Conservation (phyloP, 2,329 filamentous ascomycete species). For the Fusarium tuaranense region DNA sequence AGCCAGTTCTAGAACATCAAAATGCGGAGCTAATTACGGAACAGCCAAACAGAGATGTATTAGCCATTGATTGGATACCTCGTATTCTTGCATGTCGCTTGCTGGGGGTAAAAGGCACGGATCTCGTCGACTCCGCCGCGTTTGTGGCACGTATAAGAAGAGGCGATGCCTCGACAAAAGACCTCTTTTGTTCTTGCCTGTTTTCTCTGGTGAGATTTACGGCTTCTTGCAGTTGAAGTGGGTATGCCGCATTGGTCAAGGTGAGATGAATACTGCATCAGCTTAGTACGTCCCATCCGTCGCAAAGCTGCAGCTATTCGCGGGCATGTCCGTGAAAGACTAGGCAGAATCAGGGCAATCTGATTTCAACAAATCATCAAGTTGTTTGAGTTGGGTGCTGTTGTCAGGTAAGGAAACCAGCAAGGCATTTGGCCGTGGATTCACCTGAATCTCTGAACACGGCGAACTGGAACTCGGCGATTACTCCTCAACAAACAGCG, state of each 20-base stretch:
- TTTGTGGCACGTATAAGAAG: conserved; percentile 3
- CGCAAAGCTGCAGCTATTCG: not conserved
- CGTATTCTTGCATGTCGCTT: conserved; percentile 1
- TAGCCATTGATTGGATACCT: not conserved
- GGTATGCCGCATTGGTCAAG: not conserved
- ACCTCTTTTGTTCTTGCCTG: not conserved
- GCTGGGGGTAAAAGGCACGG: conserved; percentile 2
- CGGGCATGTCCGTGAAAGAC: not conserved
- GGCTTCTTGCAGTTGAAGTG: not conserved
- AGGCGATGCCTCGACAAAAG: not conserved
- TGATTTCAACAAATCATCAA: not conserved
- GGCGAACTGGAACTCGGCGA: not conserved
- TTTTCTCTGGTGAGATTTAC: not conserved
- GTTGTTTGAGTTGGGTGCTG: not conserved
- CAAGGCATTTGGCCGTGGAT: not conserved
- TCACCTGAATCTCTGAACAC: not conserved
- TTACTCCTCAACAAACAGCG: not conserved
- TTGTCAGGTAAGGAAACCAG: not conserved
- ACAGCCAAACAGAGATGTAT: not conserved
- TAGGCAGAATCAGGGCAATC: not conserved
- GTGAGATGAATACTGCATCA: not conserved
- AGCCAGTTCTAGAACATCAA: not conserved
- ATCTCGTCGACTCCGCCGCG: not conserved
- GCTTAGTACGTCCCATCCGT: not conserved
- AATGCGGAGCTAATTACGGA: not conserved